Evolutionary conservation across 495 filamentous ascomycete genomes (phyloP).

Genomic region (Lasiosphaeriaceae sp.): DNA sequence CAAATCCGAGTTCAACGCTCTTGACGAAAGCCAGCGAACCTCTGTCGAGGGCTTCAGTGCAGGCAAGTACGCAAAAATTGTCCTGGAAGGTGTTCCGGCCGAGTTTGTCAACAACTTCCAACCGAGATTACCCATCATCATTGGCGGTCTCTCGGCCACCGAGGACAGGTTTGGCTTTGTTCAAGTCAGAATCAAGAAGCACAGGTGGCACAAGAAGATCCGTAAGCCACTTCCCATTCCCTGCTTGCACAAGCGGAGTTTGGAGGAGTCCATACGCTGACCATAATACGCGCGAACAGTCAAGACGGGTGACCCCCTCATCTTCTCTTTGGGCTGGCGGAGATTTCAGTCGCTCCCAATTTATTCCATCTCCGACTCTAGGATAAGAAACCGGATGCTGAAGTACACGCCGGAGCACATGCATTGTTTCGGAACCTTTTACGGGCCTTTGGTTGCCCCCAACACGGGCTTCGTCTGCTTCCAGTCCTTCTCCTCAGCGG

Average conservation of each 20-base stretch:
- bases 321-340: slow-evolving; percentile 97
- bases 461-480: slow-evolving; percentile 95
- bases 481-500: slow-evolving; percentile 83
- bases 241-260: background rate
- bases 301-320: slow-evolving; percentile 94
- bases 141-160: slow-evolving; percentile 84
- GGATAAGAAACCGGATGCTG: slow-evolving; percentile 92
- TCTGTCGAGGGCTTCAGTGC: slow-evolving; percentile 86
- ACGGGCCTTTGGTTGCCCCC: slow-evolving; percentile 88
- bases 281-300: slow-evolving; percentile 32
- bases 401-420: slow-evolving; percentile 87
- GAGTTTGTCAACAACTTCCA: slow-evolving; percentile 90
- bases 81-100: slow-evolving; percentile 80
- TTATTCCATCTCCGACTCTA: slow-evolving; percentile 90
- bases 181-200: slow-evolving; percentile 91
- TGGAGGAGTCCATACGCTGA: background rate
- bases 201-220: slow-evolving; percentile 99
- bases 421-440: slow-evolving; percentile 95
- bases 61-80: slow-evolving; percentile 89
- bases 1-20: slow-evolving; percentile 78
- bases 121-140: slow-evolving; percentile 76
- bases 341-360: slow-evolving; percentile 89
- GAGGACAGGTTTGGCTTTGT: slow-evolving; percentile 95
- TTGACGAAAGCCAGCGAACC: slow-evolving; percentile 75
- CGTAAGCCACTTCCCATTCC: slow-evolving; percentile 17